phyloP scores from a whole-genome alignment of 2,329 filamentous ascomycete species.

The Ophiostoma pallidulum region DNA sequence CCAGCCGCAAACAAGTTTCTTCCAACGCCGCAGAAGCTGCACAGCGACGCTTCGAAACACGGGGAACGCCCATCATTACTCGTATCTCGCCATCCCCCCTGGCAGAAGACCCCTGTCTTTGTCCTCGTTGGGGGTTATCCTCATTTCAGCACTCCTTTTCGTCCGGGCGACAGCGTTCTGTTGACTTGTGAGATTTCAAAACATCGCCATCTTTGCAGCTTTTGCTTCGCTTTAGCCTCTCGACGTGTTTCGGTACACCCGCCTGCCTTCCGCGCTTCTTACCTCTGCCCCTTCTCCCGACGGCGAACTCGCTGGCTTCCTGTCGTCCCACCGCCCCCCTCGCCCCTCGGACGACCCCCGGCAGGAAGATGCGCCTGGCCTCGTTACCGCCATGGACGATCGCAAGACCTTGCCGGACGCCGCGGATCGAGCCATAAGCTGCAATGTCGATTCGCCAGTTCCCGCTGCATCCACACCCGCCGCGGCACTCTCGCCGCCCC shows the following conservation, averaged over 20 bases:
- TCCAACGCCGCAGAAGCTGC: background rate
- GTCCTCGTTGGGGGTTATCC: background rate
- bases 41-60: conserved; percentile 13
- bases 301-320: too few species aligned
- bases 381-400: conserved; percentile 19
- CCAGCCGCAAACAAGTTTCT: too few species aligned
- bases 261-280: too few species aligned
- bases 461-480: background rate
- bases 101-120: conserved; percentile 4
- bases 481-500: background rate
- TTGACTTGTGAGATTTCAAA: background rate
- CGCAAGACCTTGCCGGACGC: conserved; percentile 11
- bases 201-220: too few species aligned
- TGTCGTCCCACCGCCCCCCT: background rate
- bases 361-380: conserved; percentile 8
- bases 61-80: conserved; percentile 8
- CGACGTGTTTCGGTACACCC: too few species aligned
- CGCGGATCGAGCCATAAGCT: conserved; percentile 8
- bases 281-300: too few species aligned
- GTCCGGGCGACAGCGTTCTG: background rate
- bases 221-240: too few species aligned
- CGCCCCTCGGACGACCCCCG: background rate
- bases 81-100: too few species aligned
- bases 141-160: conserved; percentile 7
- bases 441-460: background rate